Percentiles rank a stretch among this genome's conserved stretches.
Evolutionary conservation across 805 yeast genomes (phyloP).

Genomic region (Zygosaccharomyces kombuchaensis): DNA sequence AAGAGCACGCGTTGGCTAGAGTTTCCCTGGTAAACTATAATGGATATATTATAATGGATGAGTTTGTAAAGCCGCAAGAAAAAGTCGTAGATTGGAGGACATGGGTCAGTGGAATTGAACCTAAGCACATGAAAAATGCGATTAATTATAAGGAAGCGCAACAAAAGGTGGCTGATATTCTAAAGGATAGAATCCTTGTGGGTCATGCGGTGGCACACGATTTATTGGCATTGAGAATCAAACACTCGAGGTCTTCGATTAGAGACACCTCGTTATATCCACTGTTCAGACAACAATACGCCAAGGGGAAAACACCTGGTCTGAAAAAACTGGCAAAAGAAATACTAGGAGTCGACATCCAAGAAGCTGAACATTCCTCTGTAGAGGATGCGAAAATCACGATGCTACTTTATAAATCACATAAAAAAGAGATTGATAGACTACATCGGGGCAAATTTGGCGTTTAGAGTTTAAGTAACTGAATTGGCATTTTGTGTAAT

Average conservation of each 20-base stretch:
- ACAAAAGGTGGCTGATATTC: constrained; percentile 45
- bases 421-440: constrained; percentile 59
- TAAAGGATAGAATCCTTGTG: constrained; percentile 57
- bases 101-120: constrained; percentile 82
- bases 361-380: constrained; percentile 73
- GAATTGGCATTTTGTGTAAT: neutral
- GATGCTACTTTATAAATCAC: constrained; percentile 68
- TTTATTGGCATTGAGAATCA: constrained; percentile 57
- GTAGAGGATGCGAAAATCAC: constrained; percentile 89
- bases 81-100: constrained; percentile 88
- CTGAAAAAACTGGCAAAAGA: constrained; percentile 60
- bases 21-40: constrained; percentile 82
- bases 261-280: constrained; percentile 71
- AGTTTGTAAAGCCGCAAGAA: constrained; percentile 70
- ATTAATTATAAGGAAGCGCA: constrained; percentile 66
- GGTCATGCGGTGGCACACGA: constrained; percentile 88
- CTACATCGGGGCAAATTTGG: constrained; percentile 23
- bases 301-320: constrained; percentile 69
- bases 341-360: constrained; percentile 58
- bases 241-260: constrained; percentile 59
- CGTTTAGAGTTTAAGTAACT: neutral
- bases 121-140: constrained; percentile 65
- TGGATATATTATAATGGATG: constrained; percentile 68
- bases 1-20: constrained; percentile 70
- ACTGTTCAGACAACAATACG: constrained; percentile 49